Evolutionary conservation across 176 grass and related monocot genomes (phyloP), one percentile per base, ranked within the genome.

Genomic region (Neostapfia colusana): DNA sequence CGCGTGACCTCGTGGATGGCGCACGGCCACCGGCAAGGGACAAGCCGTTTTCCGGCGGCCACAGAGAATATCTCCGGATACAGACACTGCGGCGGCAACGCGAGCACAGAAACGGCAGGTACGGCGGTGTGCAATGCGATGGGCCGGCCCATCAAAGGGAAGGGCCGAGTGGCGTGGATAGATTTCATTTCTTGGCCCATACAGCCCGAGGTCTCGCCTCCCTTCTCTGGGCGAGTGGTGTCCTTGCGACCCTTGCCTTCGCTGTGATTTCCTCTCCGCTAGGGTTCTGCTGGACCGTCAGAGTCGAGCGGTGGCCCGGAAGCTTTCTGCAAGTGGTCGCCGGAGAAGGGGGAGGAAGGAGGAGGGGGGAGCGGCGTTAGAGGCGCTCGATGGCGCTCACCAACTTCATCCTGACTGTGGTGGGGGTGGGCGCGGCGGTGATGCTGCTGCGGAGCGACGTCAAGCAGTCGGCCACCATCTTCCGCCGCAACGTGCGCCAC

Each of bases 401-500:
- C 17, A 93, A 93, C 71, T 91, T 97, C 54, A 93, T 97, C 62
- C 55, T 97, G 71, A 93, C 94, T 75, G 94, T 97, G 79, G 91
- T 91, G 16, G 91, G 91, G 10, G 89, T 93, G 60, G 82, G 88
- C 67, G 87, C 94, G 66, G 91, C 86, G 70, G 88, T 97, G 82
- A 77, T 97, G 83, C 86, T 93, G 59, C 73, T 97, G 75, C 91
- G 88, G 37, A 81, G 65, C n/a, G 94, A 93, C 79, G 94, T 91
- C 77, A 97, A 82, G 94, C 88, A 93, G 80, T 93, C 86, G 53
- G 89, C 91, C 15, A 31, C 88, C 72, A 49, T 91, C 25, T 89
- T 97, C 82, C 91, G 94, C 69, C 91, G 90, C 65, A 91, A 97
- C 88, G 79, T 93, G 48, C 88, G 90, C 56, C 90, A 97, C 25